Evolutionary conservation across 345 rosid species (phyloP), one percentile per base, ranked within the genome.

Genomic region (Viola odorata): DNA sequence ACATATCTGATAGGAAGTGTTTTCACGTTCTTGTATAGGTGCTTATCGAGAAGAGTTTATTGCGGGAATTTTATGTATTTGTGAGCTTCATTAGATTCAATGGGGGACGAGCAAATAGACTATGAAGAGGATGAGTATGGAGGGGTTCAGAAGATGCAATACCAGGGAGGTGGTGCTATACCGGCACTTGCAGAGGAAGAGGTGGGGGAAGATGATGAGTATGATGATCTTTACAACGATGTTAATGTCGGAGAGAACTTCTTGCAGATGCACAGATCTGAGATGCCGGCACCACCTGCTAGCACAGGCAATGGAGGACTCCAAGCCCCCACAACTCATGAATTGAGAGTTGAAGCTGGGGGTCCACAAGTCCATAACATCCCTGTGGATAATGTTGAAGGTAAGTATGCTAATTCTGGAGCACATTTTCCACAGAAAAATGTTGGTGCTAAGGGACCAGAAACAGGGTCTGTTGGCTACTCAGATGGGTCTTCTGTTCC

Each of bases 141-240:
- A 65, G 82, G 81, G 41, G 47, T 40, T 58, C 69, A 75, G 59
- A 85, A 85, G 86, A 66, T 73, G 64, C 79, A 72, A 51, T 82
- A 77, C 74, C 96, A 86, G 60, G 90, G 88, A 53, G 75, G 82
- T 57, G 96, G 88, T 60, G 81, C 96, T 41, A 89, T 89, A 55
- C 88, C 96, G 73, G 94, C 96, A 40, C 74, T 89, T 63, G 88
- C 84, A 4, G 96, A 89, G 72, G 96, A 81, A 71, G 96, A 86
- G 60, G 51, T 84, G 48, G 77, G 87, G 70, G 92, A 72, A 69
- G 96, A 88, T 68, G 96, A 88, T 67, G 96, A 88, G 58, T 89
- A 81, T 53, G 96, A 86, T 71, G 96, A 89, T 77, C 87, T 89
- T 12, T 88, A 88, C 57, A 88, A 88, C 55, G 94, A 89, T 78